These are phyloP conservation scores for Inga leiocalycina DNA, from an alignment of 306 rosid genomes.

Conservation along the genomic window DNA sequence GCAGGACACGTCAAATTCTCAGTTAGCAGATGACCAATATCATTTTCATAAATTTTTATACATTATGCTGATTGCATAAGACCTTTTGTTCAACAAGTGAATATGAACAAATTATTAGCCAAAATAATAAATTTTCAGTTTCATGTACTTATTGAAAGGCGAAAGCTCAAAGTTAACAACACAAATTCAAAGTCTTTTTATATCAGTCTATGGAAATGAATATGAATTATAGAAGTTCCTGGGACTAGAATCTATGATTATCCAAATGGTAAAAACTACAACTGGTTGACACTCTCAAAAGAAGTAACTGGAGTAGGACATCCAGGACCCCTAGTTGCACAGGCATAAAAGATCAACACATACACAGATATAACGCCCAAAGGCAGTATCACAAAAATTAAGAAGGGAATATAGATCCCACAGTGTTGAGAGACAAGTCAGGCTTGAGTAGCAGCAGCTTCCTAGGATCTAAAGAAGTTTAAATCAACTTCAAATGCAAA, in stretches of 20 bases:
- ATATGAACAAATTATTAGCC: not conserved
- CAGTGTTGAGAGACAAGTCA: constrained; percentile 17
- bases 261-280: not conserved
- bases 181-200: constrained; percentile 22
- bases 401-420: not conserved
- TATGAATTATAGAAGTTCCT: constrained; percentile 5
- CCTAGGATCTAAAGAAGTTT: too few species aligned
- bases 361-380: constrained; percentile 4
- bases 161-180: constrained; percentile 1
- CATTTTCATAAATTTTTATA: constrained; percentile 8
- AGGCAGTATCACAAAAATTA: constrained; percentile 2
- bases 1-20: constrained; percentile 38
- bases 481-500: not conserved
- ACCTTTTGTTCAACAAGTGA: constrained; percentile 6
- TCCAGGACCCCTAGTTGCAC: constrained; percentile 16
- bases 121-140: constrained; percentile 13
- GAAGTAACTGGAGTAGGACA: not conserved
- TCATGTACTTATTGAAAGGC: not conserved
- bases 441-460: not conserved
- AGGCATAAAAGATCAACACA: constrained; percentile 3
- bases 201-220: constrained; percentile 4
- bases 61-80: constrained; percentile 8
- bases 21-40: constrained; percentile 34
- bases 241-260: not conserved
- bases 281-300: constrained; percentile 11